These are phyloP conservation scores for Dalbergia cochinchinensis DNA, from an alignment of 306 rosid genomes.

Conservation along the genomic window DNA sequence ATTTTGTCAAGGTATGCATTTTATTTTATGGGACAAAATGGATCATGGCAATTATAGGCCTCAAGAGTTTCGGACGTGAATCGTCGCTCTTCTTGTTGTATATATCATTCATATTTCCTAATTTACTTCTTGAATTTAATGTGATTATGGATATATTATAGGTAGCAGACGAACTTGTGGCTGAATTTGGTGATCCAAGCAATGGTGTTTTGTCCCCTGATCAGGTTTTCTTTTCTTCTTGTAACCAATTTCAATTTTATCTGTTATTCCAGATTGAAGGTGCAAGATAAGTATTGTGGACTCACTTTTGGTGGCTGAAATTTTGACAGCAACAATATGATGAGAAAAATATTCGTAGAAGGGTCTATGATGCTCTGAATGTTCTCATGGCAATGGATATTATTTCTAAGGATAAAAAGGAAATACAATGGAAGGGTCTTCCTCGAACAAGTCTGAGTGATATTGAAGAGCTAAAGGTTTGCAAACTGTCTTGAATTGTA, in stretches of 20 bases:
- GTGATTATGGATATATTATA: constrained; percentile 49
- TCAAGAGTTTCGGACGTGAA: constrained; percentile 44
- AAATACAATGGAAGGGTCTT: constrained; percentile 98
- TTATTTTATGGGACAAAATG: constrained; percentile 3
- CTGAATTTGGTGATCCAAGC: constrained; percentile 86
- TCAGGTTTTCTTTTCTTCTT: constrained; percentile 70
- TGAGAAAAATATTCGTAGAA: constrained; percentile 92
- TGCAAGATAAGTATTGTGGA: constrained; percentile 28
- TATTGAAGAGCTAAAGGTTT: constrained; percentile 92
- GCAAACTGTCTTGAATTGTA: constrained; percentile 39
- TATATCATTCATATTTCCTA: not conserved
- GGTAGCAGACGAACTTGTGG: constrained; percentile 99
- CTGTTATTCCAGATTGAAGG: constrained; percentile 24
- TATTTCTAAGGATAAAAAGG: constrained; percentile 96
- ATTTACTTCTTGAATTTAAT: not conserved
- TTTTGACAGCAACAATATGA: constrained; percentile 93
- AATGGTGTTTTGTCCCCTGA: constrained; percentile 76
- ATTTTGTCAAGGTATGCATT: constrained; percentile 10
- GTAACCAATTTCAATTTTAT: constrained; percentile 30
- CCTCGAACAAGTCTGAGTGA: constrained; percentile 90
- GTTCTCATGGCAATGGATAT: constrained; percentile 99
- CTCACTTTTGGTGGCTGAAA: constrained; percentile 37
- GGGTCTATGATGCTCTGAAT: constrained; percentile 97
- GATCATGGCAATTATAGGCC: constrained; percentile 36
- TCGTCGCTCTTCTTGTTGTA: not conserved